A percentile compares a stretch with the other conserved stretches of the same genome.
Conservation (phyloP, 2,329 filamentous ascomycete species). For the Calonectria pseudoturangicola region DNA sequence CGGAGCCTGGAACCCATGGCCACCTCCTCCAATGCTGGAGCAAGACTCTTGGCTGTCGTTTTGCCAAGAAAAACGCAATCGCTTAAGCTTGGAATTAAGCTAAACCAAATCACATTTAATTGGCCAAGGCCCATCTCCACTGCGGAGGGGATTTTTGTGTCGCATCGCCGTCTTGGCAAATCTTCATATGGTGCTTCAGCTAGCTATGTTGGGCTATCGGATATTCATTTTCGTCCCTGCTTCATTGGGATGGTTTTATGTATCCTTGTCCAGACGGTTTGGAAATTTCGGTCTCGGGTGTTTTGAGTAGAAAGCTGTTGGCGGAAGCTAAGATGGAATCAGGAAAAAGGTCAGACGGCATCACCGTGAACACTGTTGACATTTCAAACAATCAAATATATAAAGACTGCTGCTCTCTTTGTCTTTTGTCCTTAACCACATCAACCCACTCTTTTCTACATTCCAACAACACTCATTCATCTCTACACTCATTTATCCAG, state of each 20-base stretch:
- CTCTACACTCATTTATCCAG: not conserved
- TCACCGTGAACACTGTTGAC: not conserved
- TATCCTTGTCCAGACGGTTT: not conserved
- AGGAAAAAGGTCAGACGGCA: not conserved
- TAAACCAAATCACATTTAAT: not conserved
- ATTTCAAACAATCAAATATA: not conserved
- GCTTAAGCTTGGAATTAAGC: conserved; percentile 25
- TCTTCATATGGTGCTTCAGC: not conserved
- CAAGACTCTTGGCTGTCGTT: not conserved
- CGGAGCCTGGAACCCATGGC: conserved; percentile 1
- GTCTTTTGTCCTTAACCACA: not conserved
- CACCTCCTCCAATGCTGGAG: too few relatives aligned
- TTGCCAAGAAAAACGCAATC: not conserved
- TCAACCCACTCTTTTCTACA: not conserved
- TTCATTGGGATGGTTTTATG: not conserved
- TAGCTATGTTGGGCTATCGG: not conserved
- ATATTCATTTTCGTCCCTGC: not conserved
- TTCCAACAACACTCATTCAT: not conserved
- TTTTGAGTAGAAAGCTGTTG: conserved; percentile 10
- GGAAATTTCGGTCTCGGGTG: conserved; percentile 1
- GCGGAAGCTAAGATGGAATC: conserved; percentile 11
- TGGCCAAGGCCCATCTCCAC: not conserved
- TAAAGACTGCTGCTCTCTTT: not conserved
- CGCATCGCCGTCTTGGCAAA: too few relatives aligned
- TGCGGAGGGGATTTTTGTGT: not conserved